Evolutionary conservation across 2,329 filamentous ascomycete genomes (phyloP), one percentile per base, ranked within the genome.

Genomic region (Sporothrix inflata): DNA sequence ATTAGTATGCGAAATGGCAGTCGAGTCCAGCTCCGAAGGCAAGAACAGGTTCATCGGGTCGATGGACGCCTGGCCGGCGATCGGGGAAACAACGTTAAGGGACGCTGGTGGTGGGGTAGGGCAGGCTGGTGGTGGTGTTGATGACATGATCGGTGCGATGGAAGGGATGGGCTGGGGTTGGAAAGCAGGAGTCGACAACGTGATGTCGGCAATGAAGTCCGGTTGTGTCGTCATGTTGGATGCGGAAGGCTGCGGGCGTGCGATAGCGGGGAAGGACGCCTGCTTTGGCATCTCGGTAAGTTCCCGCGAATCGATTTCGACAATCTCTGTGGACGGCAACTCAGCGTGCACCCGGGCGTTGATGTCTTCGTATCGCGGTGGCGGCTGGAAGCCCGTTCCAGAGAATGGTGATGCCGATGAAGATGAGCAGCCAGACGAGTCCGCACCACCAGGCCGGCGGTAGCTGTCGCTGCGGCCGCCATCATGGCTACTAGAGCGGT

Each of bases 241-340:
- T n/a, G 30, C 34, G 1, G 21, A 24, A 14, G 57, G 3, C 9
- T n/a, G 24, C 1, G 9, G 1, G 24, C 30, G 45, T 21, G 57
- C 4, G 12, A n/a, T 5, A n/a, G 27, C 12, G 6, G 30, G 30
- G 40, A 21, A 47, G 4, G 47, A 4, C 2, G 34, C 5, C 27
- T 16, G 45, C 51, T 68, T 67, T 5, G 72, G 63, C 14, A 69
- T 70, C 75, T 76, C 60, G 2, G 69, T 68, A 65, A 86, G 78
- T 74, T 86, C 83, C 61, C 77, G 79, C 4, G 86, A 87, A 77
- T 87, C 86, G 73, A 87, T 83, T 75, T 88, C 86, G 73, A 85
- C 79, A 61, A 88, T 86, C 78, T 86, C 85, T 66, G 80, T 85
- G 6, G 84, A 83, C 21, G 82, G 83, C 19, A 88, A 79, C 77